Percentiles rank a stretch among this genome's conserved stretches.
These are phyloP conservation scores for Bryoerythrophyllum caledonicum DNA, from an alignment of 225 moss, liverwort and hornwort species.

Conservation along the genomic window DNA sequence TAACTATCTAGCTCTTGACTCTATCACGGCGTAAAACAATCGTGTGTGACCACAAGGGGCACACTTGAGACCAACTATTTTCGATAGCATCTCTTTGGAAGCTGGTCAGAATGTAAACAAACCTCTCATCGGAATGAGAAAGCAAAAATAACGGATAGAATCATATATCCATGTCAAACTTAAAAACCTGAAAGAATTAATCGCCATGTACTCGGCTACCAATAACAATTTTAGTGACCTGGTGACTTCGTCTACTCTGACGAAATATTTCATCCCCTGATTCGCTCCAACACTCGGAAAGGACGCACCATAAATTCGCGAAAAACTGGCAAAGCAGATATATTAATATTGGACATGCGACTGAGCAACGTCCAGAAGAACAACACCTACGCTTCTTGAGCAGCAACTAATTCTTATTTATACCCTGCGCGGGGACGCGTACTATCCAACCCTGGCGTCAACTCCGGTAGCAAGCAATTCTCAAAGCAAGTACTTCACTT, in stretches of 20 bases:
- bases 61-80: not conserved
- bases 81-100: not conserved
- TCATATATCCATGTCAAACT: too few relatives aligned
- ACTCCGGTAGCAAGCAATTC: constrained; percentile 12
- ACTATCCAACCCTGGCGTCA: constrained; percentile 1
- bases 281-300: not conserved
- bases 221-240: too few relatives aligned
- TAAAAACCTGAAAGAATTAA: too few relatives aligned
- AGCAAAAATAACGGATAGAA: not conserved
- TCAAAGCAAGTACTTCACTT: constrained; percentile 14
- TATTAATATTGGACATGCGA: constrained; percentile 22
- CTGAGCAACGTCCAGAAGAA: constrained; percentile 16
- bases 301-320: not conserved
- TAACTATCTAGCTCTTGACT: constrained; percentile 4
- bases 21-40: constrained; percentile 5
- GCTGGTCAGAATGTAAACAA: not conserved
- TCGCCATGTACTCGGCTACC: too few relatives aligned
- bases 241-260: too few relatives aligned
- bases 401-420: constrained; percentile 1
- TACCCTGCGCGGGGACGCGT: not conserved
- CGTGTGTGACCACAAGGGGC: not conserved
- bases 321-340: constrained; percentile 2
- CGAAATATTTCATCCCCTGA: too few relatives aligned
- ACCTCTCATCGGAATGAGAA: not conserved
- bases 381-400: constrained; percentile 2